Percentiles rank a stretch among this genome's conserved stretches.
phyloP scores from a whole-genome alignment of 169 alveolate species.

The Toxoplasma gondii region DNA sequence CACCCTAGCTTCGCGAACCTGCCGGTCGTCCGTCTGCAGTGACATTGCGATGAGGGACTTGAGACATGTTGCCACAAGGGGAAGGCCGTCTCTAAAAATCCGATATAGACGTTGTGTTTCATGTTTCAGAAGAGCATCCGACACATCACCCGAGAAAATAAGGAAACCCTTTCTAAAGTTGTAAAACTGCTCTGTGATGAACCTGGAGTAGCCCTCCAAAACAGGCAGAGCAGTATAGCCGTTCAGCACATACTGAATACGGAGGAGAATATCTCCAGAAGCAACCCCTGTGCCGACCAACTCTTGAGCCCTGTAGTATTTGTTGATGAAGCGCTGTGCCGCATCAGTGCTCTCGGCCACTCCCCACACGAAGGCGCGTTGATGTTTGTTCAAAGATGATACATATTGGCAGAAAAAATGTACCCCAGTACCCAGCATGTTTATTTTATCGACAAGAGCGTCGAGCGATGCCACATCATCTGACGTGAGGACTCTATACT shows the following conservation, averaged over 20 bases:
- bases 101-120: neutral
- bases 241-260: neutral
- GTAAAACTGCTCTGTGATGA: neutral
- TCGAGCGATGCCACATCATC: neutral
- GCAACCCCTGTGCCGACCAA: neutral
- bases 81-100: neutral
- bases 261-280: neutral
- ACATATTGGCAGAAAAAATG: neutral
- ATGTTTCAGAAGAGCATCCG: neutral
- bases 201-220: neutral
- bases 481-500: neutral
- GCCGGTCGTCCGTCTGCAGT: neutral
- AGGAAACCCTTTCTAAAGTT: neutral
- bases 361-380: constrained; percentile 8
- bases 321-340: neutral
- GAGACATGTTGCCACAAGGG: neutral
- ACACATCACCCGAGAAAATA: neutral
- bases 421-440: neutral
- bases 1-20: neutral
- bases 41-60: neutral
- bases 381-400: neutral
- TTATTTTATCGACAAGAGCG: neutral
- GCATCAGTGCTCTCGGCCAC: constrained; percentile 15
- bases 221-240: neutral
- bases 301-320: neutral